Base-by-base conservation (phyloP, 345 rosid genomes). In the Salix koriyanagi region DNA sequence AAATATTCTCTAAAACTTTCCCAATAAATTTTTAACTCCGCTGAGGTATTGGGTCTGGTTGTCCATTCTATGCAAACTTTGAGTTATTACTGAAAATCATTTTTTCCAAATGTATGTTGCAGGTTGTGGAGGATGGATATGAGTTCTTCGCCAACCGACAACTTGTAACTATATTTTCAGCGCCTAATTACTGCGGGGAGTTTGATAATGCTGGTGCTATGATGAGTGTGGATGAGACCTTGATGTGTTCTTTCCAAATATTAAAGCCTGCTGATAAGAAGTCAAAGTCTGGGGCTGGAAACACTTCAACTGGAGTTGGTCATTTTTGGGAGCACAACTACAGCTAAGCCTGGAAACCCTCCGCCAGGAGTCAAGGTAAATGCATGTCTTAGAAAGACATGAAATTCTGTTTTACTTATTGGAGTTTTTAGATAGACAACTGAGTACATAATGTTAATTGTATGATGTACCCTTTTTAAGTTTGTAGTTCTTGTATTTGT, bases 41-140 rank as follows among this genome's bases (percentile, higher is more conserved):
- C 48, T 12, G 11, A 6, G 28, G 5, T 62, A 15, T 65, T 25
- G 6, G 34, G 60, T 65, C n/a, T 52, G 71, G 54, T 56, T 65
- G 48, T 28, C 60, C 48, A n/a, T 74, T 74, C 69, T 74, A 2
- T 73, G 62, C 25, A 5, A 23, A 7, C 73, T 79, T 62, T 50
- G 7, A 19, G 58, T 74, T 61, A 6, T 25, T 23, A 18, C 16
- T 1, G 62, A 42, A 69, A 62, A 30, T 30, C 16, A 1, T 18
- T 13, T 18, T 41, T 64, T 34, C 39, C 39, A 39, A 52, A 26
- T 77, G 15, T 18, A n/a, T n/a, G 58, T 78, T 76, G 76, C 89
- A 91, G 97, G 98, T 94, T 58, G 94, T 92, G 77, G 92, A 94
- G 87, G 97, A 94, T 65, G 98, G 98, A 73, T 94, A 83, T 34